phyloP scores from a whole-genome alignment of 148 eudicot species.

The Chenopodium berlandieri region DNA sequence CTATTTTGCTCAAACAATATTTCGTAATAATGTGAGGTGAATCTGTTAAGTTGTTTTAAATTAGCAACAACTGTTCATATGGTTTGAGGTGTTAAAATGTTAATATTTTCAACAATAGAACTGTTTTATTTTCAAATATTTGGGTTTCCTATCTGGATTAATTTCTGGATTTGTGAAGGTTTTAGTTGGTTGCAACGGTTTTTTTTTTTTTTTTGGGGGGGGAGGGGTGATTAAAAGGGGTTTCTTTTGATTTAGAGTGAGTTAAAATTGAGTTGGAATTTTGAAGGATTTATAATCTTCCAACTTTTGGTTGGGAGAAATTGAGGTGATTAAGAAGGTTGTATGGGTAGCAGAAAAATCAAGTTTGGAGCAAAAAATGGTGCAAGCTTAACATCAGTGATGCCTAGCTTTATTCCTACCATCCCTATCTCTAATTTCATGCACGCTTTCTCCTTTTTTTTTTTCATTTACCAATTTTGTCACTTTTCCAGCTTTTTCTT shows the following conservation, averaged over 20 bases:
- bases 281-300: neutral
- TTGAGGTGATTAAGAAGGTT: neutral
- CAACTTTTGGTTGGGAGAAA: slow-evolving; percentile 4
- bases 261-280: neutral
- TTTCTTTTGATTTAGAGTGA: neutral
- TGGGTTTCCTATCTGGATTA: too few relatives aligned
- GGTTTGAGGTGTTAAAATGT: neutral
- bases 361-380: slow-evolving; percentile 36
- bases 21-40: neutral
- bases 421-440: slow-evolving; percentile 38
- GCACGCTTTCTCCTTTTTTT: slow-evolving; percentile 29
- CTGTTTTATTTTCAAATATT: too few relatives aligned
- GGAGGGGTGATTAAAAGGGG: neutral
- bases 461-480: neutral
- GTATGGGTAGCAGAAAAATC: slow-evolving; percentile 34
- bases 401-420: slow-evolving; percentile 46
- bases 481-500: neutral
- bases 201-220: too few relatives aligned
- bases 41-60: neutral
- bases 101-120: too few relatives aligned
- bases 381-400: slow-evolving; percentile 36
- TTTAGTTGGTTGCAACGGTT: too few relatives aligned
- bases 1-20: neutral
- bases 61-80: neutral
- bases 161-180: too few relatives aligned